A percentile compares a stretch with the other conserved stretches of the same genome.
These are phyloP conservation scores for Verticillium isaacii DNA, from an alignment of 2,329 filamentous ascomycete species.

Conservation along the genomic window DNA sequence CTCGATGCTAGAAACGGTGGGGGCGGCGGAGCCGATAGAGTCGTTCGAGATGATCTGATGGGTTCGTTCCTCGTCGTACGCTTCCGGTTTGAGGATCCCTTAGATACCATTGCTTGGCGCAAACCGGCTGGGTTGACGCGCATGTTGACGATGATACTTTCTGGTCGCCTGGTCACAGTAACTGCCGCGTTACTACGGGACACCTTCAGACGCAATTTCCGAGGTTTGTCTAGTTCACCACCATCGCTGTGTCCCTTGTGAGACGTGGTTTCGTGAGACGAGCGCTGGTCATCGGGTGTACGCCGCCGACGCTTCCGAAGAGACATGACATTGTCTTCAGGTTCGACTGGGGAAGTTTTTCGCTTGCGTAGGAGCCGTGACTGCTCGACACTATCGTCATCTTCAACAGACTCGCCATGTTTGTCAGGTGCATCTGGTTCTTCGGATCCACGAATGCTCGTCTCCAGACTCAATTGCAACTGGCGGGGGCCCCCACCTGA, in stretches of 20 bases:
- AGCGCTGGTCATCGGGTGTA: slow-evolving; percentile 36
- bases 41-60: background rate
- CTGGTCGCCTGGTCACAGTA: slow-evolving; percentile 23
- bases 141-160: slow-evolving; percentile 50
- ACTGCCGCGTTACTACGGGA: slow-evolving; percentile 32
- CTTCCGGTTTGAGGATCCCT: slow-evolving; percentile 48
- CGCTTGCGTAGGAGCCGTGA: slow-evolving; percentile 77
- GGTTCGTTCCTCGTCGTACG: slow-evolving; percentile 25
- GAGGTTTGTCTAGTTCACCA: slow-evolving; percentile 34
- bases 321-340: slow-evolving; percentile 48
- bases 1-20: background rate
- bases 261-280: slow-evolving; percentile 28
- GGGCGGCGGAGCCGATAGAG: background rate
- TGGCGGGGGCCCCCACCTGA: background rate
- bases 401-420: slow-evolving; percentile 60
- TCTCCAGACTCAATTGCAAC: background rate
- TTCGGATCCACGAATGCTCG: background rate
- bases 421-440: background rate
- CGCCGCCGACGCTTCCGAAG: slow-evolving; percentile 51
- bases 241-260: slow-evolving; percentile 21
- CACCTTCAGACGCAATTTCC: slow-evolving; percentile 54
- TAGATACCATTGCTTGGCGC: slow-evolving; percentile 53
- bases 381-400: slow-evolving; percentile 70
- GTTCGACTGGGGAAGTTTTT: slow-evolving; percentile 70
- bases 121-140: slow-evolving; percentile 54